Conservation (phyloP, 352 stramenopile genomes). For the Plasmopara viticola region DNA sequence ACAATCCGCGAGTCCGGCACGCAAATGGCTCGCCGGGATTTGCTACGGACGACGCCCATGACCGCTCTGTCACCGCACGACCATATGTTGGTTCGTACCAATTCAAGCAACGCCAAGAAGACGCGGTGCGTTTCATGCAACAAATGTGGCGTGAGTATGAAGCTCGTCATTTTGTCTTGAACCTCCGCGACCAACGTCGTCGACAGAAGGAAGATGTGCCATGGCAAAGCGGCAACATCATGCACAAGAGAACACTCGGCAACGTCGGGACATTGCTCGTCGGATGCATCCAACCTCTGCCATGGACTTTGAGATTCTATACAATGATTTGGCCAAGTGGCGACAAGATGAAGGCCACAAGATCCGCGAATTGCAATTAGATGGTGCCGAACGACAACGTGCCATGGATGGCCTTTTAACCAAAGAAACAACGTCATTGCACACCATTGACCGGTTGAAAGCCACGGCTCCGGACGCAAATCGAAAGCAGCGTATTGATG, state of each 20-base stretch:
- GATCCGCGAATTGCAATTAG: conserved; percentile 45
- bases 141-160: conserved; percentile 86
- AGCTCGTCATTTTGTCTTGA: conserved; percentile 42
- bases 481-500: conserved; percentile 76
- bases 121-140: no score
- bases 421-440: conserved; percentile 81
- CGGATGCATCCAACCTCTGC: conserved; percentile 84
- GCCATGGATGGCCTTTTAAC: conserved; percentile 56
- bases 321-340: conserved; percentile 93
- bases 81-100: conserved; percentile 90
- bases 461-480: conserved; percentile 64
- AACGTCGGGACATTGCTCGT: no score
- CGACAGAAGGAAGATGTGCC: conserved; percentile 18
- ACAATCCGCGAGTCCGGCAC: no score
- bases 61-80: conserved; percentile 52
- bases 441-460: conserved; percentile 89
- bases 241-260: no score
- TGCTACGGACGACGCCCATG: conserved; percentile 51
- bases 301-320: conserved; percentile 87
- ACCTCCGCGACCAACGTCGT: conserved; percentile 35
- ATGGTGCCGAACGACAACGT: no score
- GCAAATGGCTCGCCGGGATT: no score
- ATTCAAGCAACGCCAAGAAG: conserved; percentile 69
- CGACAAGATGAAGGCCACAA: conserved; percentile 81
- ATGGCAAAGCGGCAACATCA: conserved; percentile 45